Evolutionary conservation across 1,284 basidiomycete species (phyloP).

Genomic region (Erythrobasidium hasegawianum): DNA sequence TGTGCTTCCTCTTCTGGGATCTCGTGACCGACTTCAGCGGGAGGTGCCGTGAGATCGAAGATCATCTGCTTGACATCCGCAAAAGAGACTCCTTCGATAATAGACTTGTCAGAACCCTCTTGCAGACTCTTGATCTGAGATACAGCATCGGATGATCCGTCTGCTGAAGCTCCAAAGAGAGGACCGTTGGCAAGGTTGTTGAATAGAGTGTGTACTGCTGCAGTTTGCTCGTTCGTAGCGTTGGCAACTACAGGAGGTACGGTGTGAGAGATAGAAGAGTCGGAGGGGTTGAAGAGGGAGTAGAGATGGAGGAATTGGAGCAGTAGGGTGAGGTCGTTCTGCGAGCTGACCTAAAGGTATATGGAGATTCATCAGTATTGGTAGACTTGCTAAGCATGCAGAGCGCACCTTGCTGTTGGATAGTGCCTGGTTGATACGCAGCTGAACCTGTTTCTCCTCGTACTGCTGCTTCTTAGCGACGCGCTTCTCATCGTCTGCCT

Average conservation of each 20-base stretch:
- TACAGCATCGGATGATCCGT: slow-evolving; percentile 40
- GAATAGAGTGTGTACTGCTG: slow-evolving; percentile 43
- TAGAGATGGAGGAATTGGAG: slow-evolving; percentile 47
- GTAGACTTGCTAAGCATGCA: background rate
- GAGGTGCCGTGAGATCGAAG: slow-evolving; percentile 43
- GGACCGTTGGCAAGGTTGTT: slow-evolving; percentile 45
- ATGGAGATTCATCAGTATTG: background rate
- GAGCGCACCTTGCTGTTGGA: slow-evolving; percentile 38
- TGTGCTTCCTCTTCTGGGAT: slow-evolving; percentile 44
- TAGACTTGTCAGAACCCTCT: slow-evolving; percentile 34
- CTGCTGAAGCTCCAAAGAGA: slow-evolving; percentile 40
- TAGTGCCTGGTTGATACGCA: slow-evolving; percentile 43
- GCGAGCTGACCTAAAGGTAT: slow-evolving; percentile 34
- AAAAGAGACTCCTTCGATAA: slow-evolving; percentile 44
- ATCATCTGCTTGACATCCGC: slow-evolving; percentile 44
- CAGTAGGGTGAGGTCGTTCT: slow-evolving; percentile 43
- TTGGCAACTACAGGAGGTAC: slow-evolving; percentile 39
- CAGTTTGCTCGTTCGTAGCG: slow-evolving; percentile 45
- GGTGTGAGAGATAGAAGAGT: slow-evolving; percentile 37
- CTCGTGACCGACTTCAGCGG: slow-evolving; percentile 44
- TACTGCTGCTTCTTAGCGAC: slow-evolving; percentile 35
- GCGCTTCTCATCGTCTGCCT: slow-evolving; percentile 43
- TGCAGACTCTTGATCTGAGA: slow-evolving; percentile 40
- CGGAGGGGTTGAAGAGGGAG: slow-evolving; percentile 40
- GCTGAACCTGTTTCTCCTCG: slow-evolving; percentile 42